Conservation (phyloP, 1,284 basidiomycete genomes). For the Sporisorium reilianum region DNA sequence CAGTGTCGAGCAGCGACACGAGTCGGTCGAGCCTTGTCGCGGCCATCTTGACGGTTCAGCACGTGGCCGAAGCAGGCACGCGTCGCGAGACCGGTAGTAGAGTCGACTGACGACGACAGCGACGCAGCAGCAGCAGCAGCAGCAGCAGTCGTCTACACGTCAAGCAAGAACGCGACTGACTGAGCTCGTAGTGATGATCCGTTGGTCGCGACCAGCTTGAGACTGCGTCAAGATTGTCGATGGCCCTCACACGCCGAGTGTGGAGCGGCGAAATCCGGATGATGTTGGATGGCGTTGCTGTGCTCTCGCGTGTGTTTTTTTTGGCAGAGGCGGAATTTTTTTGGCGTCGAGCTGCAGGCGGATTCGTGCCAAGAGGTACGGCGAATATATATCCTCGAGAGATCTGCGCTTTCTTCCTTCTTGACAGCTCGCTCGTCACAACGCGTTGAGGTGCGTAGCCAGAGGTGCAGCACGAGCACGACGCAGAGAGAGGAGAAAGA, state of each 20-base stretch:
- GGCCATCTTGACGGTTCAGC: constrained; percentile 27
- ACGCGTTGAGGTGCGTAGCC: constrained; percentile 20
- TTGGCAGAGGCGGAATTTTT: constrained; percentile 6
- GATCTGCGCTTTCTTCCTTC: constrained; percentile 28
- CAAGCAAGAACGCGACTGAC: not conserved
- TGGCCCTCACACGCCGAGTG: too few species aligned
- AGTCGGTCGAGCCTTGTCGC: constrained; percentile 81
- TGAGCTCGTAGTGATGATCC: not conserved
- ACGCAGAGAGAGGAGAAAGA: not conserved
- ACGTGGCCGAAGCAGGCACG: not conserved
- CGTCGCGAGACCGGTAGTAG: not conserved
- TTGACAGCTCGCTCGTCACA: constrained; percentile 20
- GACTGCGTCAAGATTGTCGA: not conserved
- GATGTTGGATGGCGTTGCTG: not conserved
- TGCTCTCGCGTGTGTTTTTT: not conserved
- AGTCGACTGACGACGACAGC: not conserved
- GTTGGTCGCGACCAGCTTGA: not conserved
- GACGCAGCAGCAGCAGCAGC: too few species aligned
- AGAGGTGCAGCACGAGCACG: too few species aligned
- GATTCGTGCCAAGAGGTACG: constrained; percentile 5
- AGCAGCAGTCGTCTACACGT: not conserved
- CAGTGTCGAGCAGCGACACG: constrained; percentile 88
- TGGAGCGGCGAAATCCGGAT: not conserved
- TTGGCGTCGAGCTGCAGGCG: constrained; percentile 17
- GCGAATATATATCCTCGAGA: constrained; percentile 39